Base-by-base conservation (phyloP, 495 filamentous ascomycete species). In the Penicillium herquei region DNA sequence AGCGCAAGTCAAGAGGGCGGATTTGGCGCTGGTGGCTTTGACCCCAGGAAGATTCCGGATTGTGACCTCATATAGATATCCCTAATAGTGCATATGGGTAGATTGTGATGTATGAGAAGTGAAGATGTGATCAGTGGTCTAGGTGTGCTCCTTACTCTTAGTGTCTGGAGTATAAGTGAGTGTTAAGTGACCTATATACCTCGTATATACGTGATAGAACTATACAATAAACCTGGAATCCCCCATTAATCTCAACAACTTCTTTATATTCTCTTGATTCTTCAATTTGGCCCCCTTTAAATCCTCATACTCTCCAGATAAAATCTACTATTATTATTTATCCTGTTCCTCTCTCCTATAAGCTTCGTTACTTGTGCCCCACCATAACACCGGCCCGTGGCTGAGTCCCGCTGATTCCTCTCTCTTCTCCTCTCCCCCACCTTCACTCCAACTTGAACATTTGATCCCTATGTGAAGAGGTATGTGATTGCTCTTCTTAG, bases 1-100 rank as follows among this genome's bases (percentile, higher is more conserved):
- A 55, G 57, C 57, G 43, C 43, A 46, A 67, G 56, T 67, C 60
- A 64, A 34, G 40, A 33, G 16, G 34, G 43, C 18, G 33, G 46
- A 55, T 60, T 61, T 56, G 53, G 58, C 58, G 58, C 58, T 61
- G 57, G 58, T 61, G 58, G 58, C 57, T 47, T 39, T 39, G 9
- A 13, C 10, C 37, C 37, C 1, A 39, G 37, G 13, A n/a, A 14
- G 48, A 48, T 26, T 26, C 21, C 21, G 21, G 21, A 26, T 26
- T 26, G 21, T 26, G 21, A 26, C 21, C 21, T 26, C 21, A 26
- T 26, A 26, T 26, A 26, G 21, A 26, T 26, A 26, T 26, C 21
- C 21, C n/a, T n/a, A n/a, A n/a, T n/a, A n/a, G n/a, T n/a, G n/a
- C n/a, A n/a, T 26, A 26, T 26, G 21, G 21, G n/a, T n/a, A n/a